Conservation (phyloP, 2,329 filamentous ascomycete species). For the Trichoderma polysporum region DNA sequence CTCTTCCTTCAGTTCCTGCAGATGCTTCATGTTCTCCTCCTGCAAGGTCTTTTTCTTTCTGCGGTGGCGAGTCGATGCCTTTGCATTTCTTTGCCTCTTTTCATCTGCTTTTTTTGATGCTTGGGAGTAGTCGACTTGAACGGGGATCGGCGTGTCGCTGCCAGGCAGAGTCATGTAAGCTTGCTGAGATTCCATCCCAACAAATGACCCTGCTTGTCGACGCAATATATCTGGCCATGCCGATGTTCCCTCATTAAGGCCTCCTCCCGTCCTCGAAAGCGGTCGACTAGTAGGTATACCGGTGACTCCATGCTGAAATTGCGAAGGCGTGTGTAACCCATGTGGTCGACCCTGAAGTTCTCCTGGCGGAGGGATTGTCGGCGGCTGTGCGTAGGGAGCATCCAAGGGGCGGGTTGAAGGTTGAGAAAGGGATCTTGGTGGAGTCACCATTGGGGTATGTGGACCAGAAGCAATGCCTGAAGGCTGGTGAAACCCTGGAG, state of each 20-base stretch:
- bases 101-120: slow-evolving; percentile 82
- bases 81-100: slow-evolving; percentile 81
- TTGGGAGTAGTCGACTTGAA: slow-evolving; percentile 76
- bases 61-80: slow-evolving; percentile 79
- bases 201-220: slow-evolving; percentile 30
- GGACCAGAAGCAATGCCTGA: slow-evolving; percentile 27
- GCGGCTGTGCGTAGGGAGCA: slow-evolving; percentile 29
- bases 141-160: slow-evolving; percentile 46
- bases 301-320: slow-evolving; percentile 28
- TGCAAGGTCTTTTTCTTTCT: slow-evolving; percentile 81
- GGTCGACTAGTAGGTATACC: slow-evolving; percentile 26
- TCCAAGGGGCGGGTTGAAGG: slow-evolving; percentile 31
- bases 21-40: slow-evolving; percentile 66
- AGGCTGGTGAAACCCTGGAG: slow-evolving; percentile 29
- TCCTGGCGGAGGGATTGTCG: slow-evolving; percentile 25
- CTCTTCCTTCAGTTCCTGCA: slow-evolving; percentile 67
- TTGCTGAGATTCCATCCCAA: slow-evolving; percentile 37
- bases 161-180: slow-evolving; percentile 42
- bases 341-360: slow-evolving; percentile 25
- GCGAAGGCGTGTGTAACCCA: slow-evolving; percentile 23
- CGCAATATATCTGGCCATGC: slow-evolving; percentile 37
- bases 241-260: slow-evolving; percentile 28
- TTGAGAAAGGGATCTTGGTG: slow-evolving; percentile 40
- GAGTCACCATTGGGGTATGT: slow-evolving; percentile 28
- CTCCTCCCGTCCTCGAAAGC: slow-evolving; percentile 25